Base-by-base conservation (phyloP, 2,329 filamentous ascomycete species). In the Mycosphaerella arachidis region DNA sequence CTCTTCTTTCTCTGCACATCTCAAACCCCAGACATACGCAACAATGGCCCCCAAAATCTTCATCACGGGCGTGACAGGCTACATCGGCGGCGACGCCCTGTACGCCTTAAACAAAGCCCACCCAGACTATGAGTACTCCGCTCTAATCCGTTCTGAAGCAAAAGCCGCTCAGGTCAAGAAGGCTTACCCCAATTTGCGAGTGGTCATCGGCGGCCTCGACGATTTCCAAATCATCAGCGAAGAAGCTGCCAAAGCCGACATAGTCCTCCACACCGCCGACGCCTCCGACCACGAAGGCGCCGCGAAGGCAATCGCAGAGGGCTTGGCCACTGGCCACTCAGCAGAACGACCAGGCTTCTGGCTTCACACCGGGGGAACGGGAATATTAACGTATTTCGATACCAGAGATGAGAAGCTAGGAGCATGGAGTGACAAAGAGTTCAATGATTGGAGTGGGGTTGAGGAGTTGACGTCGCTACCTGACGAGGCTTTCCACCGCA, bases 361-460 rank as follows among this genome's bases (percentile, higher is more conserved):
- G 64, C 75, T 86, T 10, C 84, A 86, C 65, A 80, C 79, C 0
- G 81, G 81, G 1, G 84, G 84, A 1, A 83, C 84, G 0, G 84
- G 82, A 1, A 81, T 85, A 20, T 73, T 86, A n/a, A 77, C 75
- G 9, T 82, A 76, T 70, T 75, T 77, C 24, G 83, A 86, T 63
- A 72, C 75, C 24, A 74, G 78, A 30, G 71, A 72, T 1, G 74
- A 77, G 16, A 76, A 72, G 1, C 79, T 77, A 6, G 84, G 84
- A n/a, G 74, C 82, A 60, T 71, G 67, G 59, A 59, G 61, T 1
- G 56, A 62, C 2, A 80, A 81, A 62, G 73, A 78, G 1, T 88
- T 85, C 73, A 77, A 86, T 69, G 87, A 89, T 67, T 80, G 84
- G 71, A 76, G 81, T 13, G 82, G 82, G 53, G 79, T 89, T 40